Evolutionary conservation across 2,329 filamentous ascomycete genomes (phyloP).

Genomic region (Aspergillus amoenus): DNA sequence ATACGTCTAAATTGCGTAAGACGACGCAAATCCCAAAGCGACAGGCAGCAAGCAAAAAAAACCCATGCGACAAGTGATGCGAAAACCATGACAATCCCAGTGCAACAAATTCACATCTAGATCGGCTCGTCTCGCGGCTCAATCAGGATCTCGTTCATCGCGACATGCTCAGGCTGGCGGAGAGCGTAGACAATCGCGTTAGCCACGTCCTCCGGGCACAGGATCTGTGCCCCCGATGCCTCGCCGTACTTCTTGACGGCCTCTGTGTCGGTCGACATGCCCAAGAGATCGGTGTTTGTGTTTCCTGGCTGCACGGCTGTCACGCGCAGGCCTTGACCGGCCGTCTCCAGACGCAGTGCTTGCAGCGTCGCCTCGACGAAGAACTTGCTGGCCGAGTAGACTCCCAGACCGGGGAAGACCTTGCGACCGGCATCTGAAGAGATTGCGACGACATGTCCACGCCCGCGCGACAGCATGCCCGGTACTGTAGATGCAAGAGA

Average conservation of each 20-base stretch:
- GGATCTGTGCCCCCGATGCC: conserved; percentile 70
- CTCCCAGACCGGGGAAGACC: conserved; percentile 76
- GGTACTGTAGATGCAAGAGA: conserved; percentile 69
- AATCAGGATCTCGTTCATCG: conserved; percentile 78
- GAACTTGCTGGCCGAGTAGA: conserved; percentile 82
- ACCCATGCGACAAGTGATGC: not conserved
- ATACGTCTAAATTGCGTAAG: not conserved
- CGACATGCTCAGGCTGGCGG: conserved; percentile 70
- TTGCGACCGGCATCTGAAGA: conserved; percentile 80
- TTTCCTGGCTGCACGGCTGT: conserved; percentile 77
- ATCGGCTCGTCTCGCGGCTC: conserved; percentile 76
- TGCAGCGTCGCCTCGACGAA: conserved; percentile 83
- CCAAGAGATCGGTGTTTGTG: conserved; percentile 68
- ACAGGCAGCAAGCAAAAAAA: not conserved
- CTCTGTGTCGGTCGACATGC: conserved; percentile 73
- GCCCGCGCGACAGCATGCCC: conserved; percentile 66
- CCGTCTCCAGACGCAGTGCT: conserved; percentile 71
- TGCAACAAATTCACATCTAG: conserved; percentile 33
- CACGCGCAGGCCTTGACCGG: conserved; percentile 69
- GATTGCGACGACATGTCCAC: conserved; percentile 75
- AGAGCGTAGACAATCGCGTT: conserved; percentile 72
- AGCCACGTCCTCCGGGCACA: conserved; percentile 73
- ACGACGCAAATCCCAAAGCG: not conserved
- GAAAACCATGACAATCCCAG: not conserved
- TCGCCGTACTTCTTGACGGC: conserved; percentile 77